Evolutionary conservation across 345 rosid genomes (phyloP).

Genomic region (Tarenaya hassleriana): DNA sequence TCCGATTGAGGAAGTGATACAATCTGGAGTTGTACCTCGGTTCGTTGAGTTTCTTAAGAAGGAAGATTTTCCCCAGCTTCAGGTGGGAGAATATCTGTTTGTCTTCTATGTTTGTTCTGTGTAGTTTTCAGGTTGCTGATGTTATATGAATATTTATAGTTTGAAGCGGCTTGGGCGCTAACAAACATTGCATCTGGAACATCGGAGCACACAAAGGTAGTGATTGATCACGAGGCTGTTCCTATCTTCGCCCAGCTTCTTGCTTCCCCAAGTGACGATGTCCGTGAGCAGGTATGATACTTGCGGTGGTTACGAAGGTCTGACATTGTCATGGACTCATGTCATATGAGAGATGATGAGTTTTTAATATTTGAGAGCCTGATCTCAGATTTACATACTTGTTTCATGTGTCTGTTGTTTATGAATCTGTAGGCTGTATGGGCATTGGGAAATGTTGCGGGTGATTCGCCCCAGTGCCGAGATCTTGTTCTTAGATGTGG

Average conservation of each 20-base stretch:
- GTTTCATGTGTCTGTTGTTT: no score
- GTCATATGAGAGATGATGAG: neutral
- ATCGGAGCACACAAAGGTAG: constrained; percentile 80
- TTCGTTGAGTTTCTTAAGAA: constrained; percentile 83
- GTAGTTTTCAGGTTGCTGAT: constrained; percentile 1
- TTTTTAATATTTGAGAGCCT: neutral
- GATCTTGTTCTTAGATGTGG: constrained; percentile 76
- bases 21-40: constrained; percentile 85
- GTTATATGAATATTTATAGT: neutral
- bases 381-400: neutral
- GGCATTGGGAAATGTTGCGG: constrained; percentile 94
- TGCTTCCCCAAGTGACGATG: constrained; percentile 75
- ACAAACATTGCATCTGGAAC: constrained; percentile 96
- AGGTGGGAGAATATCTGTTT: constrained; percentile 31
- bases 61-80: constrained; percentile 73
- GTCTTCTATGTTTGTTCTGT: neutral
- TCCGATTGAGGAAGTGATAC: constrained; percentile 76
- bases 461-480: constrained; percentile 88
- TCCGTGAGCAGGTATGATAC: constrained; percentile 75
- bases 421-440: constrained; percentile 72
- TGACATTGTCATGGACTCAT: no score
- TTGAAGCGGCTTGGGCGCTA: no score
- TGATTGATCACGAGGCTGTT: constrained; percentile 73
- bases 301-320: neutral
- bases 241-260: constrained; percentile 80